These are phyloP conservation scores for Citropsis articulata DNA, from an alignment of 345 rosid species.

Conservation along the genomic window DNA sequence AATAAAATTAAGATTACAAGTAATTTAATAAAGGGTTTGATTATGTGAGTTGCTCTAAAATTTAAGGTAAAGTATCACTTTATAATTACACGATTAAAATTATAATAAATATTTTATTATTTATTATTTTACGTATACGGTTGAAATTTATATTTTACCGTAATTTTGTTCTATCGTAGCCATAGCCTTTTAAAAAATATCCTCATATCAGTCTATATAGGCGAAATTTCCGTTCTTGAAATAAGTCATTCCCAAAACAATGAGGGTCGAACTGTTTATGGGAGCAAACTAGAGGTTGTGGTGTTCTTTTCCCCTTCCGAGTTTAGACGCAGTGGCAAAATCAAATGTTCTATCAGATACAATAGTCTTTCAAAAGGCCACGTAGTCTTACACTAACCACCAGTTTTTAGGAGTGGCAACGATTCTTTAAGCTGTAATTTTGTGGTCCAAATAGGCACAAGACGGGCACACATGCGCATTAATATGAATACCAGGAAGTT, in stretches of 20 bases:
- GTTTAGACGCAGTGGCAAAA: background rate
- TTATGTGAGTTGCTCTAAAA: no score
- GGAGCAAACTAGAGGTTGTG: background rate
- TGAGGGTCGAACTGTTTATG: background rate
- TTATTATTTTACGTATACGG: no score
- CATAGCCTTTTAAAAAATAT: no score
- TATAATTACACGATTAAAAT: no score
- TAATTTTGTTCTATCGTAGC: no score
- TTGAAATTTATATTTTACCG: no score
- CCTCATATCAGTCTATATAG: no score
- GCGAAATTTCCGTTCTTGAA: no score
- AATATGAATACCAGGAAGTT: background rate
- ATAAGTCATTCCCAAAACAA: background rate
- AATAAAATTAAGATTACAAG: no score
- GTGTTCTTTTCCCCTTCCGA: background rate
- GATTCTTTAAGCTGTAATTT: background rate
- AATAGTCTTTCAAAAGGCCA: slow-evolving; percentile 23
- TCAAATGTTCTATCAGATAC: slow-evolving; percentile 17
- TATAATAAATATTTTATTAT: no score
- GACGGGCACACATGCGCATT: background rate
- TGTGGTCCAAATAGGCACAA: slow-evolving; percentile 7
- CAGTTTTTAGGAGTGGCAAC: slow-evolving; percentile 19
- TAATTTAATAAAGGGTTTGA: no score
- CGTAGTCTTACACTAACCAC: slow-evolving; percentile 40
- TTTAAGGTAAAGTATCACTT: no score